Evolutionary conservation across 352 stramenopile species (phyloP).

Genomic region (Globisporangium takayamanum): DNA sequence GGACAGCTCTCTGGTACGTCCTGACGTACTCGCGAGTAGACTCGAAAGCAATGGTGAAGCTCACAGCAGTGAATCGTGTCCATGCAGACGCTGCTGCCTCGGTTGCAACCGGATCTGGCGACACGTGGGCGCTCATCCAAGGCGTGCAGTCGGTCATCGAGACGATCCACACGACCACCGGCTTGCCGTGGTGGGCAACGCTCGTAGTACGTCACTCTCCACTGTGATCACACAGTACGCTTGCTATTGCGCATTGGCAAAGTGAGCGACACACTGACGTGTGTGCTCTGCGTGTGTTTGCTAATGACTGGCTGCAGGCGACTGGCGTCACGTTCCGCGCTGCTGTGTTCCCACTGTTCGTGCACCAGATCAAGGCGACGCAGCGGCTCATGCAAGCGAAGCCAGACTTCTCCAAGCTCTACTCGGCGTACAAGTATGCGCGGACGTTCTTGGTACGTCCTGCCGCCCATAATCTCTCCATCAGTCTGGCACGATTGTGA

Average conservation of each 20-base stretch:
- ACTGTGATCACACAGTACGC: not conserved
- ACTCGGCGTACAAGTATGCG: slow-evolving; percentile 71
- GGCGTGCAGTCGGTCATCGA: slow-evolving; percentile 55
- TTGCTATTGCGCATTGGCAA: too few relatives aligned
- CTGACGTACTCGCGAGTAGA: not conserved
- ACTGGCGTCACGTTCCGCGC: slow-evolving; percentile 62
- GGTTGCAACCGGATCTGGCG: slow-evolving; percentile 17
- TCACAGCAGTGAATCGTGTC: slow-evolving; percentile 1
- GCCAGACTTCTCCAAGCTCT: slow-evolving; percentile 52
- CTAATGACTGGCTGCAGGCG: slow-evolving; percentile 15
- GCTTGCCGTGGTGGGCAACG: slow-evolving; percentile 73
- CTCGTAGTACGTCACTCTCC: slow-evolving; percentile 26
- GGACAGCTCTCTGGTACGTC: slow-evolving; percentile 32
- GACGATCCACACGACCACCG: slow-evolving; percentile 51
- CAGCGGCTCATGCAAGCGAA: slow-evolving; percentile 56
- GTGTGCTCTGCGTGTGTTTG: slow-evolving; percentile 7
- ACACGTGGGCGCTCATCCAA: slow-evolving; percentile 47
- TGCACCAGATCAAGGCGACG: slow-evolving; percentile 62
- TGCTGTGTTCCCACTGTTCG: slow-evolving; percentile 63
- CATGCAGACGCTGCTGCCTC: slow-evolving; percentile 22
- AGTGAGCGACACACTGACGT: not conserved
- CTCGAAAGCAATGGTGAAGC: not conserved
- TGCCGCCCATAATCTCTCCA: not conserved
- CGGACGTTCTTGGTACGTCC: slow-evolving; percentile 50
- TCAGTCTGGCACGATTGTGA: not conserved